Conservation (phyloP, 169 alveolate genomes). For the Theileria equi region DNA sequence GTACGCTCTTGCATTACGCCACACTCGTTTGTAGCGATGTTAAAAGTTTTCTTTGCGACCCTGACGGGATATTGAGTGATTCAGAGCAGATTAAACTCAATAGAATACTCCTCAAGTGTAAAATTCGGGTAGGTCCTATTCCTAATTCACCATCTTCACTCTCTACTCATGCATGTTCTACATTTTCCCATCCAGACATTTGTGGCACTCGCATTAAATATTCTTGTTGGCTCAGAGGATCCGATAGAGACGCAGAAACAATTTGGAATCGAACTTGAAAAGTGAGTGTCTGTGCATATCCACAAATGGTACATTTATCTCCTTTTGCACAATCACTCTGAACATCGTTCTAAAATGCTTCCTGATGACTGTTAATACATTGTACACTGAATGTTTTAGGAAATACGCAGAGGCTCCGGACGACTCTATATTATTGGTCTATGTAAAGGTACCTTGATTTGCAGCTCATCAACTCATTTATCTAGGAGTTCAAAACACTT, state of each 20-base stretch:
- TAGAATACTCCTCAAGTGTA: conserved; percentile 3
- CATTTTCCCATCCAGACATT: conserved; percentile 1
- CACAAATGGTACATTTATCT: too few relatives aligned
- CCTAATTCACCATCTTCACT: background rate
- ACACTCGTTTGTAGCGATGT: background rate
- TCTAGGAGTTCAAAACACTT: conserved; percentile 5
- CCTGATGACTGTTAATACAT: too few relatives aligned
- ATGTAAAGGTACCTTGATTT: background rate
- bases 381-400: background rate
- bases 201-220: background rate
- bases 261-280: background rate
- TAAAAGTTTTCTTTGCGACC: conserved; percentile 43
- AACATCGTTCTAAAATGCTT: too few relatives aligned
- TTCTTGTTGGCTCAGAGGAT: conserved; percentile 2
- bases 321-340: too few relatives aligned
- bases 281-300: too few relatives aligned
- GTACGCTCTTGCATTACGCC: background rate
- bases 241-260: background rate
- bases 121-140: background rate
- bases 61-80: conserved; percentile 54
- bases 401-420: conserved; percentile 2
- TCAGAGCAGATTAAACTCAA: conserved; percentile 36
- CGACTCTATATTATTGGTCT: background rate
- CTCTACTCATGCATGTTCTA: too few relatives aligned
- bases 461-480: background rate